Conservation (phyloP, 176 grass and related monocot genomes). For the Triticum turgidum region DNA sequence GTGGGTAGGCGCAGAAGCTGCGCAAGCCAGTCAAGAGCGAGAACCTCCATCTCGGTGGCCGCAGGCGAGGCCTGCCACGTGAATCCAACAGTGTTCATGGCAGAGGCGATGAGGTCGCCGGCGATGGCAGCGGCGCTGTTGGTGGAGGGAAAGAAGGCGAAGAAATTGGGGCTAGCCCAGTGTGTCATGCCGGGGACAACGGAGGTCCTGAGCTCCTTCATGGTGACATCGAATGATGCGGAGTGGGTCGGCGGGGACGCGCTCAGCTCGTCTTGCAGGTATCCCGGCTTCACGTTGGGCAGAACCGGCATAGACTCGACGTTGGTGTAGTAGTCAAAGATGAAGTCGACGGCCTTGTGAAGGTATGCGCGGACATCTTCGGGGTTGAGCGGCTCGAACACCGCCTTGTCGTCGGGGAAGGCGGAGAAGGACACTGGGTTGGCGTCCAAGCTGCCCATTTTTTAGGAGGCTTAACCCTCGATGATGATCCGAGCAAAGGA, state of each 20-base stretch:
- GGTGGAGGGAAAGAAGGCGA: too few relatives aligned
- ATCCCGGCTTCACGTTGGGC: background rate
- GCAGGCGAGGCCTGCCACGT: too few relatives aligned
- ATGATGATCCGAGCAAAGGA: background rate
- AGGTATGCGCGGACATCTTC: background rate
- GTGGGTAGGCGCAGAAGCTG: too few relatives aligned
- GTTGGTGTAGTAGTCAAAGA: slow-evolving; percentile 7
- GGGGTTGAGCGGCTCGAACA: background rate
- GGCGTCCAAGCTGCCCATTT: background rate
- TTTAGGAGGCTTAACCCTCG: background rate
- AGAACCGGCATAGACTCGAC: background rate
- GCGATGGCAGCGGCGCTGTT: too few relatives aligned
- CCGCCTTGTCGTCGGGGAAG: background rate
- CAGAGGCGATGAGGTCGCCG: too few relatives aligned
- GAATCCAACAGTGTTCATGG: too few relatives aligned
- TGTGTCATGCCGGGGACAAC: too few relatives aligned
- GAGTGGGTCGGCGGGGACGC: background rate
- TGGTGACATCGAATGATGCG: background rate
- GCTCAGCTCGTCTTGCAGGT: background rate
- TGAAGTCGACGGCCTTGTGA: background rate
- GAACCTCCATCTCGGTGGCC: too few relatives aligned
- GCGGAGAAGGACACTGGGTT: background rate
- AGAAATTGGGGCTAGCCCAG: too few relatives aligned
- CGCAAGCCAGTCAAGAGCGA: too few relatives aligned
- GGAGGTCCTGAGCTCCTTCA: too few relatives aligned